phyloP scores from a whole-genome alignment of 2,329 filamentous ascomycete species.

The Cordyceps fumosorosea region DNA sequence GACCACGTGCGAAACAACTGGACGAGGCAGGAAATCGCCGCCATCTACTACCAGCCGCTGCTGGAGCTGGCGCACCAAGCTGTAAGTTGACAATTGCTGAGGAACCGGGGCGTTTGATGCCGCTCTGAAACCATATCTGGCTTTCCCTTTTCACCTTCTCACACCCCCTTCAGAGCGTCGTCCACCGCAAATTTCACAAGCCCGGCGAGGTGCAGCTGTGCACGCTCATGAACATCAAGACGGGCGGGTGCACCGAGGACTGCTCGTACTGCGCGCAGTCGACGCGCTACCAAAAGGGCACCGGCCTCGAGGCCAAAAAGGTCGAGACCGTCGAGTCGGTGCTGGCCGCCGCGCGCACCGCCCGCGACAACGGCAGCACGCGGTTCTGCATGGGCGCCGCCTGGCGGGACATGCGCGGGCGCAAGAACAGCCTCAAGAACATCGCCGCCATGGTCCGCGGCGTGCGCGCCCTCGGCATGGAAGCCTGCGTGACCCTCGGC shows the following conservation, averaged over 20 bases:
- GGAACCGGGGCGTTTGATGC: background rate
- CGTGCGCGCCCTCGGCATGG: slow-evolving; percentile 76
- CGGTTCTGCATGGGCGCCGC: slow-evolving; percentile 94
- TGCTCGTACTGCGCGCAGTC: slow-evolving; percentile 92
- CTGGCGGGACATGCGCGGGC: slow-evolving; percentile 89
- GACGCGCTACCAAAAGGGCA: slow-evolving; percentile 68
- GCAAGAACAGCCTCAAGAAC: slow-evolving; percentile 76
- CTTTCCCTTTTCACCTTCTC: background rate
- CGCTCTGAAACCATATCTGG: background rate
- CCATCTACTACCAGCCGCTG: slow-evolving; percentile 75
- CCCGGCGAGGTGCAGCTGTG: slow-evolving; percentile 83
- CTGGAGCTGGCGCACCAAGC: slow-evolving; percentile 72
- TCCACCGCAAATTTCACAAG: slow-evolving; percentile 82
- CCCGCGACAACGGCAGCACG: slow-evolving; percentile 78
- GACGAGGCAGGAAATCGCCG: slow-evolving; percentile 73
- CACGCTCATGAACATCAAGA: slow-evolving; percentile 96
- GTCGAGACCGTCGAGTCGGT: slow-evolving; percentile 76
- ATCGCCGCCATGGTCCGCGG: slow-evolving; percentile 82
- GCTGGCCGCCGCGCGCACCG: slow-evolving; percentile 67
- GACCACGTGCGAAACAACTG: slow-evolving; percentile 62
- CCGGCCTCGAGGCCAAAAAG: slow-evolving; percentile 73
- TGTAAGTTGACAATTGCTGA: slow-evolving; percentile 37
- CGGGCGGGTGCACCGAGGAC: slow-evolving; percentile 84
- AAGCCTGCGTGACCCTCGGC: slow-evolving; percentile 86
- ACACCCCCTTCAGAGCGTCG: slow-evolving; percentile 46